A percentile compares a stretch with the other conserved stretches of the same genome.
Evolutionary conservation across 495 filamentous ascomycete genomes (phyloP).

Genomic region (Aspergillus leporis): DNA sequence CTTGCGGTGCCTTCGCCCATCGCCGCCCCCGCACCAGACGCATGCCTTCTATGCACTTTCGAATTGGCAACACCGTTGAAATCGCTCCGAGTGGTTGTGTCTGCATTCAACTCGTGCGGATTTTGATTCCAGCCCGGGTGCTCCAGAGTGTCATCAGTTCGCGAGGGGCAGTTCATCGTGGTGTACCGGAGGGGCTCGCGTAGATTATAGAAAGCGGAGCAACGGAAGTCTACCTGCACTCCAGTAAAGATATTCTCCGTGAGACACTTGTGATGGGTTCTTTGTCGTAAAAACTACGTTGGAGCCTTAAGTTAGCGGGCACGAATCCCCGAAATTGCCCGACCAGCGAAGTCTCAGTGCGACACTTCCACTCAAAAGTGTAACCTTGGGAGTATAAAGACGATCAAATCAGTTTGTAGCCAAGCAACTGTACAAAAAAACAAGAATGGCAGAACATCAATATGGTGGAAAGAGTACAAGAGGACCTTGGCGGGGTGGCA

Average conservation of each 20-base stretch:
- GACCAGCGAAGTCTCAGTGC: slow-evolving; percentile 12
- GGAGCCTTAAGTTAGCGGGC: slow-evolving; percentile 15
- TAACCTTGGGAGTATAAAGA: not conserved
- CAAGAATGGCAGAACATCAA: no score
- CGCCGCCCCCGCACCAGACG: slow-evolving; percentile 21
- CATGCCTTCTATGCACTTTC: slow-evolving; percentile 37
- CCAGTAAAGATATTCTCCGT: slow-evolving; percentile 1
- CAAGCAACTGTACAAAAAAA: no score
- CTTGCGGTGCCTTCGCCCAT: slow-evolving; percentile 27
- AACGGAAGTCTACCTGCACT: slow-evolving; percentile 3
- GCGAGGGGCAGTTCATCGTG: slow-evolving; percentile 65
- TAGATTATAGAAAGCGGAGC: not conserved
- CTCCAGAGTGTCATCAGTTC: slow-evolving; percentile 57
- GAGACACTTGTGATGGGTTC: slow-evolving; percentile 3
- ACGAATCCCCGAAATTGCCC: slow-evolving; percentile 28
- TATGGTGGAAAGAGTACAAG: not conserved
- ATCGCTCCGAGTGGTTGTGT: slow-evolving; percentile 62
- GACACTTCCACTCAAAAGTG: slow-evolving; percentile 6
- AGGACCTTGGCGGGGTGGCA: not conserved
- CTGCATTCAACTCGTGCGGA: slow-evolving; percentile 54
- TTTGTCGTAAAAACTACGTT: slow-evolving; percentile 7
- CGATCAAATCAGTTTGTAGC: not conserved
- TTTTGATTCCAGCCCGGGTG: slow-evolving; percentile 62
- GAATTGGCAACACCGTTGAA: slow-evolving; percentile 58
- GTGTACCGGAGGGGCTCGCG: not conserved